A percentile compares a stretch with the other conserved stretches of the same genome.
These are phyloP conservation scores for Penicillium maclennaniae DNA, from an alignment of 495 filamentous ascomycete genomes.

Conservation along the genomic window DNA sequence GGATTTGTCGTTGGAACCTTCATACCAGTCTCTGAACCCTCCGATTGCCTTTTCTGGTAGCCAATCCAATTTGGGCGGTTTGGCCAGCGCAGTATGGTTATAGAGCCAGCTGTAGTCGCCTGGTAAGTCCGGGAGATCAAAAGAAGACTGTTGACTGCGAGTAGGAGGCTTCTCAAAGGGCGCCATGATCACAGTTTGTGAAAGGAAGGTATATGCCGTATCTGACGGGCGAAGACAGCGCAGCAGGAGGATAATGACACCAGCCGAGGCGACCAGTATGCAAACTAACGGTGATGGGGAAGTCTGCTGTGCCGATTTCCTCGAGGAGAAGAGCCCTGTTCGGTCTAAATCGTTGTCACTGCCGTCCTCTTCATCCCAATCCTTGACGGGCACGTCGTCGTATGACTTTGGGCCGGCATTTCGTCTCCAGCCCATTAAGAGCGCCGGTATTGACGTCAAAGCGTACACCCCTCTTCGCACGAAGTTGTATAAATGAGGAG, in stretches of 20 bases:
- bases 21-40: conserved; percentile 29
- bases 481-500: conserved; percentile 17
- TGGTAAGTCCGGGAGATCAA: conserved; percentile 8
- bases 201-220: conserved; percentile 17
- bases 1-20: background rate
- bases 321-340: background rate
- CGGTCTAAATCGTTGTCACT: conserved; percentile 1
- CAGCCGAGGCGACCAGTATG: background rate
- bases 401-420: conserved; percentile 5
- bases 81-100: conserved; percentile 20
- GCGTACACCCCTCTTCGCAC: background rate
- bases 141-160: background rate
- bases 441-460: background rate
- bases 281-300: conserved; percentile 5
- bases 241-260: conserved; percentile 7
- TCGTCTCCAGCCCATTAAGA: conserved; percentile 3
- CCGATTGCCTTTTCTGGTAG: conserved; percentile 17
- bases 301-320: background rate
- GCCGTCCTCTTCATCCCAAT: conserved; percentile 19
- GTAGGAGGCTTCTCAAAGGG: conserved; percentile 15
- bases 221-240: conserved; percentile 17
- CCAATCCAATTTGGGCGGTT: conserved; percentile 21
- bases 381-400: conserved; percentile 14
- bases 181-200: conserved; percentile 17
- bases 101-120: conserved; percentile 25